A percentile compares a stretch with the other conserved stretches of the same genome.
Evolutionary conservation across 257 asterid genomes (phyloP).

Genomic region (Eucommia ulmoides): DNA sequence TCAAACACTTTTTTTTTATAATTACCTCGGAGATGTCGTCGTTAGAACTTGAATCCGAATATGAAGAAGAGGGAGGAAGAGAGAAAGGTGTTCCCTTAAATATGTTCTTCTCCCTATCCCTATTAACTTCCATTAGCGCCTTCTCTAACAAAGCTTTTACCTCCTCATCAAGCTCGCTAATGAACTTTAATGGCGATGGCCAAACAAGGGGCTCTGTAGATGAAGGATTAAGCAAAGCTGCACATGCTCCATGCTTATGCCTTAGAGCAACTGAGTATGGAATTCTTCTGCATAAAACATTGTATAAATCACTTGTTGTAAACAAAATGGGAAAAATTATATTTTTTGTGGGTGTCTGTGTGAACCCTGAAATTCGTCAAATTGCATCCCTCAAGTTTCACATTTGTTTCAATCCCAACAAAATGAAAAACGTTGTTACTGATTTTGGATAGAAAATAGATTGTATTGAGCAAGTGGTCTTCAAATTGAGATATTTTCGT

Average conservation of each 20-base stretch:
- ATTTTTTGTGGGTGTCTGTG: too few species aligned
- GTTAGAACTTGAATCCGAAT: constrained; percentile 42
- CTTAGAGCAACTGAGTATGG: constrained; percentile 73
- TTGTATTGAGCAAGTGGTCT: too few species aligned
- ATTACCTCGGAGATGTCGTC: constrained; percentile 67
- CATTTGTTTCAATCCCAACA: too few species aligned
- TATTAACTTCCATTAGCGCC: constrained; percentile 75
- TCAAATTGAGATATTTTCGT: too few species aligned
- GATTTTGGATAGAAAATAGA: too few species aligned
- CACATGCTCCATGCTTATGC: constrained; percentile 72
- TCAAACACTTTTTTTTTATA: too few species aligned
- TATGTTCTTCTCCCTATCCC: constrained; percentile 64
- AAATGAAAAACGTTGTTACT: too few species aligned
- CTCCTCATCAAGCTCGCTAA: constrained; percentile 76
- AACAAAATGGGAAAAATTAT: too few species aligned
- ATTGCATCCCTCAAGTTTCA: too few species aligned
- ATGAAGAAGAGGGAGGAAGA: constrained; percentile 46
- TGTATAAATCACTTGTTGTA: too few species aligned
- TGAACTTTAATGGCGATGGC: constrained; percentile 91
- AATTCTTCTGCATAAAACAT: constrained; percentile 77
- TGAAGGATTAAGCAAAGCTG: constrained; percentile 79
- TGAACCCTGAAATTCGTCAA: too few species aligned
- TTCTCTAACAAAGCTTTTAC: constrained; percentile 64
- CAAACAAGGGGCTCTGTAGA: constrained; percentile 95
- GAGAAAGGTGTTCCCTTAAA: constrained; percentile 46